Evolutionary conservation across 148 eudicot species (phyloP).

Genomic region (Chenopodium suecicum): DNA sequence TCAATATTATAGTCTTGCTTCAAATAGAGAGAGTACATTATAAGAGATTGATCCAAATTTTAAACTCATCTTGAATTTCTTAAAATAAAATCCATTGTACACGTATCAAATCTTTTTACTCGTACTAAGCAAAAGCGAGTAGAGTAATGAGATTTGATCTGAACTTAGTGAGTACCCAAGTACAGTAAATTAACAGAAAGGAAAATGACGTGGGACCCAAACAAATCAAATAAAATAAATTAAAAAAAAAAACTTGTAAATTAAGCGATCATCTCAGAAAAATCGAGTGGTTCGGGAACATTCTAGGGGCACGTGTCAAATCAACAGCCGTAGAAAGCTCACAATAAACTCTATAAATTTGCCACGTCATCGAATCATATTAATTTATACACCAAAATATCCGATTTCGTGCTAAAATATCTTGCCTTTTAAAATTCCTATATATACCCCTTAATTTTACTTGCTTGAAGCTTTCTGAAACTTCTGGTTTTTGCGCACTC

Average conservation of each 20-base stretch:
- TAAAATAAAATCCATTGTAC: no score
- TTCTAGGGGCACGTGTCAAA: constrained; percentile 1
- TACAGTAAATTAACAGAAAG: background rate
- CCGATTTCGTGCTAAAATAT: background rate
- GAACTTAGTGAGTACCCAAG: no score
- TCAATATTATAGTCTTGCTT: no score
- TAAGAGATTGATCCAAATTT: no score
- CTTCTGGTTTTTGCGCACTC: background rate
- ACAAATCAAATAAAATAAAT: background rate
- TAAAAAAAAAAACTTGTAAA: no score
- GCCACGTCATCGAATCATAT: constrained; percentile 8
- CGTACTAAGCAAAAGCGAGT: no score
- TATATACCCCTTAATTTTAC: constrained; percentile 2
- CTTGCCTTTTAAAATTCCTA: background rate
- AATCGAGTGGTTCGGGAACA: constrained; percentile 3
- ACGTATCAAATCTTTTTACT: no score
- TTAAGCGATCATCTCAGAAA: background rate
- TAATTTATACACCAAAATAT: background rate
- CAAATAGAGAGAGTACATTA: no score
- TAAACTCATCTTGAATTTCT: no score
- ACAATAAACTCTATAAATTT: background rate
- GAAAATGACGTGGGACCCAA: background rate
- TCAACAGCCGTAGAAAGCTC: constrained; percentile 1
- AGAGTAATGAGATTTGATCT: no score
- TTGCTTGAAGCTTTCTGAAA: background rate